phyloP scores from a whole-genome alignment of 495 filamentous ascomycete genomes.

The Podospora didyma region DNA sequence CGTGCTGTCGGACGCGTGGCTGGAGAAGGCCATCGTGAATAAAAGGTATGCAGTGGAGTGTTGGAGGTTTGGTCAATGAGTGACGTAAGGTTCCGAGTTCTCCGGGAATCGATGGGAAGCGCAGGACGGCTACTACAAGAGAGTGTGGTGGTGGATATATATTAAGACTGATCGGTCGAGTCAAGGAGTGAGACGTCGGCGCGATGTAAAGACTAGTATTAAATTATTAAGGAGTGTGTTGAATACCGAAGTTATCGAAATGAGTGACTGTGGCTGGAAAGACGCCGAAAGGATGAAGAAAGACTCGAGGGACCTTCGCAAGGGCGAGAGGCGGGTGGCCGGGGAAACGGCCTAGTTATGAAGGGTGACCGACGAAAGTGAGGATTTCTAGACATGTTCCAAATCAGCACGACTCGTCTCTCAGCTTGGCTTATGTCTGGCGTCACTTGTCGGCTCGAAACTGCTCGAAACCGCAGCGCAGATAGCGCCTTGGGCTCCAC shows the following conservation, averaged over 20 bases:
- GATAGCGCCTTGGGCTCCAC: slow-evolving; percentile 8
- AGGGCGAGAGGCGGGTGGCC: slow-evolving; percentile 32
- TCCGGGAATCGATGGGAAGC: slow-evolving; percentile 38
- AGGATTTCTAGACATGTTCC: slow-evolving; percentile 15
- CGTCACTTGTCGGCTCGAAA: slow-evolving; percentile 4
- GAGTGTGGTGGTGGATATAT: slow-evolving; percentile 1
- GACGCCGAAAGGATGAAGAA: slow-evolving; percentile 27
- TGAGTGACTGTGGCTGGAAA: slow-evolving; percentile 49
- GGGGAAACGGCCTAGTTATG: slow-evolving; percentile 36
- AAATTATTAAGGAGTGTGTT: slow-evolving; percentile 53
- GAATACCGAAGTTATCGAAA: slow-evolving; percentile 41
- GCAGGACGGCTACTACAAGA: background rate
- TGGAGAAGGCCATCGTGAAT: slow-evolving; percentile 68
- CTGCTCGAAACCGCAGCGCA: slow-evolving; percentile 4
- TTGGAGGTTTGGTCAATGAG: slow-evolving; percentile 20
- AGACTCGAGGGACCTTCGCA: slow-evolving; percentile 30
- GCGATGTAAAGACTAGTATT: slow-evolving; percentile 42
- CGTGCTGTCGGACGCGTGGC: slow-evolving; percentile 49
- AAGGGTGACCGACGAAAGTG: slow-evolving; percentile 26
- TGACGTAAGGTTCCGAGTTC: slow-evolving; percentile 43
- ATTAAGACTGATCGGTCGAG: slow-evolving; percentile 31
- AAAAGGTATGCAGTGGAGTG: slow-evolving; percentile 7
- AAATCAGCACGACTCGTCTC: slow-evolving; percentile 19
- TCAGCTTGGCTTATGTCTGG: background rate
- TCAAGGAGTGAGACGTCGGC: slow-evolving; percentile 42